phyloP scores from a whole-genome alignment of 441 rosid genomes.

The Gossypium aridum region DNA sequence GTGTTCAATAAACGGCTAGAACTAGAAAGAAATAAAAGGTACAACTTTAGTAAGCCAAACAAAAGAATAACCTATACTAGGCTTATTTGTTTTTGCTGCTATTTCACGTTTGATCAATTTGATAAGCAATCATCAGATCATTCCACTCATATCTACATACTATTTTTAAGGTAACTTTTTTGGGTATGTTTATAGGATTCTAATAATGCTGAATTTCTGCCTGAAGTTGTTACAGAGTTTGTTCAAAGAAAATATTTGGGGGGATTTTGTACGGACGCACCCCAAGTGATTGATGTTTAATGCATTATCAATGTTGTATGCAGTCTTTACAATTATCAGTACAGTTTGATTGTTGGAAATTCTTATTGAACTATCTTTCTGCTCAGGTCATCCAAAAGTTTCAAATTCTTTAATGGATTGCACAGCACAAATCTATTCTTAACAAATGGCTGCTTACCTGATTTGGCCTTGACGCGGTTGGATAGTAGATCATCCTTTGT shows the following conservation, averaged over 20 bases:
- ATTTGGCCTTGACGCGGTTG: constrained; percentile 9
- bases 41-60: not conserved
- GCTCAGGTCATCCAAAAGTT: constrained; percentile 34
- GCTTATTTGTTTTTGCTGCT: not conserved
- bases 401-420: constrained; percentile 33
- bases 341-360: not conserved
- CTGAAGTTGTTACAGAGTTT: not conserved
- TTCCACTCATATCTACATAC: not conserved
- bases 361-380: constrained; percentile 7
- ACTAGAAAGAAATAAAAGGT: not conserved
- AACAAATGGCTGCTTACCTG: constrained; percentile 21
- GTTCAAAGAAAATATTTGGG: not conserved
- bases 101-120: not conserved
- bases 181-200: not conserved
- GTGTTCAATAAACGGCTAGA: not conserved
- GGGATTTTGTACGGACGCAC: no score
- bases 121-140: not conserved
- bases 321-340: not conserved
- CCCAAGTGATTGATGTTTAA: not conserved
- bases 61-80: not conserved
- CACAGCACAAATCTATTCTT: constrained; percentile 22
- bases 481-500: constrained; percentile 27
- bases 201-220: not conserved
- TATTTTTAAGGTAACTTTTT: not conserved
- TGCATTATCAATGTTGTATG: not conserved